Percentiles rank a stretch among this genome's conserved stretches.
These are phyloP conservation scores for Leishmania braziliensis DNA, from an alignment of 208 protist species.

Conservation along the genomic window DNA sequence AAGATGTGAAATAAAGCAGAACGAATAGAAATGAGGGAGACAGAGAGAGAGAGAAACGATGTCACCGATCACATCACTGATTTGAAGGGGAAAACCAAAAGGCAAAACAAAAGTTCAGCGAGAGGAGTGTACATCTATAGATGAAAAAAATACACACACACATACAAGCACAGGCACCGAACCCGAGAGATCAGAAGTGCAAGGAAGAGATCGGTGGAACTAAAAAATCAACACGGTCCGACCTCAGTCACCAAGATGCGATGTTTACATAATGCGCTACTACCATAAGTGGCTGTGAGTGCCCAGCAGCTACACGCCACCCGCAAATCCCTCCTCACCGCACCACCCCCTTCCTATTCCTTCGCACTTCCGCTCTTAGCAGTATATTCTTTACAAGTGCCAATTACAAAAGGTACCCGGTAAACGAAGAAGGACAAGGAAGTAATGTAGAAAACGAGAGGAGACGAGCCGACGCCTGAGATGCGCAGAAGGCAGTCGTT, in stretches of 20 bases:
- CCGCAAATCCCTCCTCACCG: background rate
- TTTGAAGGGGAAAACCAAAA: background rate
- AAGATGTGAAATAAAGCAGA: slow-evolving; percentile 9
- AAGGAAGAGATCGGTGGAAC: slow-evolving; percentile 1
- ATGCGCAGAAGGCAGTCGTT: background rate
- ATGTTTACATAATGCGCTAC: background rate
- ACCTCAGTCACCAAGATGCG: background rate
- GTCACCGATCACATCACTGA: background rate
- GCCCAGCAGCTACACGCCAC: background rate
- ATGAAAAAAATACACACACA: too few relatives aligned
- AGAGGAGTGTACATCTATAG: background rate
- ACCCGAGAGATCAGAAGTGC: background rate
- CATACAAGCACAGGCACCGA: background rate
- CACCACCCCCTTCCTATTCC: background rate
- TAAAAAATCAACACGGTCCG: background rate
- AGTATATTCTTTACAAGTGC: background rate
- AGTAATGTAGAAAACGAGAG: background rate
- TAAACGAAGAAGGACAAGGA: background rate
- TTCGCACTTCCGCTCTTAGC: background rate
- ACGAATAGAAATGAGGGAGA: slow-evolving; percentile 23
- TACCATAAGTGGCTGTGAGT: background rate
- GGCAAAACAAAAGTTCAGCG: background rate
- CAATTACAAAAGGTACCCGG: background rate
- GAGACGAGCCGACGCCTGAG: background rate
- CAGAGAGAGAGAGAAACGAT: background rate